phyloP scores from a whole-genome alignment of 495 filamentous ascomycete genomes.

The Ramalina peruviana region DNA sequence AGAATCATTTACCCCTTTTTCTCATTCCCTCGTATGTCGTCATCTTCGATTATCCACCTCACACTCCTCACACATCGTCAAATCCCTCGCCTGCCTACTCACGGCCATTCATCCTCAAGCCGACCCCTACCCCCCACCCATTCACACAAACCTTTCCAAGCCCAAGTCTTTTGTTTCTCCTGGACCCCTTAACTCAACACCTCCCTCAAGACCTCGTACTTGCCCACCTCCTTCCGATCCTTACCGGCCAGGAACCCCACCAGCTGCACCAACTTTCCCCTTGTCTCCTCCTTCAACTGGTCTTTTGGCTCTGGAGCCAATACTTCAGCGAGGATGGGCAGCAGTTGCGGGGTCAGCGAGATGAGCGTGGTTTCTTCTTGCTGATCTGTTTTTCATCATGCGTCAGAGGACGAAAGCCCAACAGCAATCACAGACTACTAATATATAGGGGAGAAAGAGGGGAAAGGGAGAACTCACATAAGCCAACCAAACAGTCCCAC shows the following conservation, averaged over 20 bases:
- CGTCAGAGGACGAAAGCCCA: background rate
- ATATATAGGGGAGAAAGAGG: no score
- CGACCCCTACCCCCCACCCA: no score
- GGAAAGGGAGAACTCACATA: slow-evolving; percentile 46
- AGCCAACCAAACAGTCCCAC: slow-evolving; percentile 70
- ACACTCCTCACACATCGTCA: no score
- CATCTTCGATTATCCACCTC: no score
- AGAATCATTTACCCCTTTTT: no score
- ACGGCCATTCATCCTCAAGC: no score
- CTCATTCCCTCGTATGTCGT: no score
- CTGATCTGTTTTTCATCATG: slow-evolving; percentile 47
- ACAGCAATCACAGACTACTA: no score
- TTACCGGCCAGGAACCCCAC: slow-evolving; percentile 55
- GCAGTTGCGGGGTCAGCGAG: slow-evolving; percentile 59
- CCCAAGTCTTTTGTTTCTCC: no score
- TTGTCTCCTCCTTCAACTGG: slow-evolving; percentile 72
- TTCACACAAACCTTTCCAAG: no score
- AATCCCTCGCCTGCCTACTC: no score
- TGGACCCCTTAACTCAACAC: background rate
- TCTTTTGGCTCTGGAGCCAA: slow-evolving; percentile 56
- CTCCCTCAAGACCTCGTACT: slow-evolving; percentile 13
- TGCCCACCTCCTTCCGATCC: slow-evolving; percentile 13
- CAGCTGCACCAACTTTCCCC: slow-evolving; percentile 51
- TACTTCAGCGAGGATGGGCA: slow-evolving; percentile 70
- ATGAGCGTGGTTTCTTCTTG: slow-evolving; percentile 56